A percentile compares a stretch with the other conserved stretches of the same genome.
Conservation (phyloP, 495 filamentous ascomycete species). For the Penicillium silybi region DNA sequence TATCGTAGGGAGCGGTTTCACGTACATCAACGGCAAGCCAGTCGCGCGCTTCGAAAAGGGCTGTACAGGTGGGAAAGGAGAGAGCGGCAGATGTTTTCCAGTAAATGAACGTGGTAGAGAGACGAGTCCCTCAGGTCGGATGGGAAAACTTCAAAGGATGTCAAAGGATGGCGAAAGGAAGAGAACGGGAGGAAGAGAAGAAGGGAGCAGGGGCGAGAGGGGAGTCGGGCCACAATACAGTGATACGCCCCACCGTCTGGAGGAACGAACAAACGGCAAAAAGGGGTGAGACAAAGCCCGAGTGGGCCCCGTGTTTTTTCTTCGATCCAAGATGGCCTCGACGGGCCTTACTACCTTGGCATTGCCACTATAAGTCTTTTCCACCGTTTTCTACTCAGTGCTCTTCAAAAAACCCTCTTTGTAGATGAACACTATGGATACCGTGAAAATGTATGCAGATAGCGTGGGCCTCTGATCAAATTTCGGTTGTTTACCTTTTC, state of each 20-base stretch:
- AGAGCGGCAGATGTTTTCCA: conserved; percentile 30
- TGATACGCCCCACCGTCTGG: not conserved
- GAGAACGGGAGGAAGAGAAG: conserved; percentile 11
- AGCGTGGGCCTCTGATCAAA: conserved; percentile 3
- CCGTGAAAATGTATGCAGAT: not conserved
- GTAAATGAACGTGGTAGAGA: conserved; percentile 44
- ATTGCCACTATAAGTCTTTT: not conserved
- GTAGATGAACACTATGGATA: not conserved
- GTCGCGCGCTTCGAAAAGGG: conserved; percentile 29
- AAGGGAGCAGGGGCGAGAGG: conserved; percentile 5
- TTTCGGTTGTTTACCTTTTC: conserved; percentile 4
- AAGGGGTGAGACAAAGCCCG: not conserved
- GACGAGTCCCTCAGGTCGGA: conserved; percentile 45
- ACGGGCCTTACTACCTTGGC: conserved; percentile 4
- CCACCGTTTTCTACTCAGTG: not conserved
- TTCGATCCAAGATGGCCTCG: conserved; percentile 1
- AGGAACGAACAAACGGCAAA: not conserved
- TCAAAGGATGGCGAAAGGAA: conserved; percentile 15
- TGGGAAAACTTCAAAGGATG: conserved; percentile 38
- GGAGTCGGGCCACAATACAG: conserved; percentile 4
- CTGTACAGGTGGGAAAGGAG: conserved; percentile 31
- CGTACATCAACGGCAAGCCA: conserved; percentile 38
- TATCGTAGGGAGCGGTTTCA: conserved; percentile 1
- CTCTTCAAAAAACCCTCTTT: too few relatives aligned
- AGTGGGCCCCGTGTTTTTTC: not conserved